Percentiles rank a stretch among this genome's conserved stretches.
Conservation (phyloP, 495 filamentous ascomycete genomes). For the Wilcoxina mikolae region DNA sequence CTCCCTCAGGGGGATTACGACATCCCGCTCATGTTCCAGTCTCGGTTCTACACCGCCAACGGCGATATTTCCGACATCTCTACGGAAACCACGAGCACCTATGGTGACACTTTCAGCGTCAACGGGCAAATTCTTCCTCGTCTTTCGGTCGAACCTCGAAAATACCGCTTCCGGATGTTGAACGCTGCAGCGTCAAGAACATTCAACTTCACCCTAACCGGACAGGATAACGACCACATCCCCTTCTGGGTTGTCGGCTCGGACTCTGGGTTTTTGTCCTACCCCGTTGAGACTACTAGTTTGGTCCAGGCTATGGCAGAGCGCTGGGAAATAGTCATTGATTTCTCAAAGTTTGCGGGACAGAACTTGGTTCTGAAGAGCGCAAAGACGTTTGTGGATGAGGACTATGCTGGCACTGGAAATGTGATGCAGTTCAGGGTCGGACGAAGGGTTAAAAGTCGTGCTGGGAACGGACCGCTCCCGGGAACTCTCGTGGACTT, state of each 20-base stretch:
- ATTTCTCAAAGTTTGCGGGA: conserved; percentile 36
- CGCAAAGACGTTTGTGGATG: conserved; percentile 30
- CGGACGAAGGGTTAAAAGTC: conserved; percentile 28
- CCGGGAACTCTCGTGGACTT: conserved; percentile 14
- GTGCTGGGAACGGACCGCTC: conserved; percentile 16
- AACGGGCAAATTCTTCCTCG: conserved; percentile 45
- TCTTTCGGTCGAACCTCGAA: conserved; percentile 41
- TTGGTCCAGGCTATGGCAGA: conserved; percentile 41
- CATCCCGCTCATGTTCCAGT: conserved; percentile 38
- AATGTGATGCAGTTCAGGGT: conserved; percentile 44
- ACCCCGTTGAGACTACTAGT: conserved; percentile 29
- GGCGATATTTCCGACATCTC: conserved; percentile 17
- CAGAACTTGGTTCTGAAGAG: conserved; percentile 40
- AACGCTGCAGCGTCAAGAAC: conserved; percentile 38
- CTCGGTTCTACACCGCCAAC: conserved; percentile 35
- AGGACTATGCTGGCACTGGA: conserved; percentile 36
- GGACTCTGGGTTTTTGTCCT: conserved; percentile 37
- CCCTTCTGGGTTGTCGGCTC: conserved; percentile 39
- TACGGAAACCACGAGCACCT: conserved; percentile 33
- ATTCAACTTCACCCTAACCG: conserved; percentile 38
- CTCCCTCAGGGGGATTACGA: conserved; percentile 40
- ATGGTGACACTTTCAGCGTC: conserved; percentile 42
- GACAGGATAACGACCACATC: conserved; percentile 22
- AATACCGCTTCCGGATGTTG: conserved; percentile 43
- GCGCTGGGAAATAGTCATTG: conserved; percentile 43